Base-by-base conservation (phyloP, 78 protist genomes). In the Parvularia atlantis region DNA sequence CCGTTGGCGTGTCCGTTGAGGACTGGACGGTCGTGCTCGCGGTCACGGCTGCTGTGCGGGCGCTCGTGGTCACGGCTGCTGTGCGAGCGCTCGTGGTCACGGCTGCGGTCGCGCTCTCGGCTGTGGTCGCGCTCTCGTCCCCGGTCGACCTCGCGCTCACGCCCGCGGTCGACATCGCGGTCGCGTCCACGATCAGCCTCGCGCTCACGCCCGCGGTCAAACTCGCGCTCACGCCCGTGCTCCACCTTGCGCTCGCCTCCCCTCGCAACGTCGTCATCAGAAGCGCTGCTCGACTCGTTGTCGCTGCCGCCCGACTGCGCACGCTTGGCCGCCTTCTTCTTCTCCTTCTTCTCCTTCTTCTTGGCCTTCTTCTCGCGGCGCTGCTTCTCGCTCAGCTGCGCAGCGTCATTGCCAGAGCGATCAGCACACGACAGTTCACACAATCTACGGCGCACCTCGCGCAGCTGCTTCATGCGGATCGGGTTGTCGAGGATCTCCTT, bases 291-390 rank as follows among this genome's bases (percentile, higher is more conserved):
- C 44, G 0, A 17, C 14, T 0, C 26, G 11, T 1, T 0, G 60
- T 30, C n/a, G 7, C 44, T 3, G 14, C 44, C 48, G 58, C 28
- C 39, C 19, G 44, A 10, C 24, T 4, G 64, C 37, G 5, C 24
- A 1, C 33, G 30, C 6, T 37, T 4, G 30, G 41, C 48, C 13
- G 46, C 80, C 56, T 80, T 73, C 68, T 80, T 80, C 22, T 74
- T 68, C 57, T 62, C 33, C n/a, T 80, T 80, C 26, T 80, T 67
- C 52, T 75, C 37, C 16, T 69, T 80, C 43, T 73, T 71, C 13
- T 79, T 78, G 7, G 57, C 31, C 59, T 61, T 67, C 22, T 59
- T 33, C 52, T 77, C 48, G 30, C 67, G 63, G 41, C 62, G 69
- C 33, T 62, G 71, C 46, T 64, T 66, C 4, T 24, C 60, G 37